phyloP scores from a whole-genome alignment of 2,329 filamentous ascomycete genomes.

The Rutstroemia sp. region DNA sequence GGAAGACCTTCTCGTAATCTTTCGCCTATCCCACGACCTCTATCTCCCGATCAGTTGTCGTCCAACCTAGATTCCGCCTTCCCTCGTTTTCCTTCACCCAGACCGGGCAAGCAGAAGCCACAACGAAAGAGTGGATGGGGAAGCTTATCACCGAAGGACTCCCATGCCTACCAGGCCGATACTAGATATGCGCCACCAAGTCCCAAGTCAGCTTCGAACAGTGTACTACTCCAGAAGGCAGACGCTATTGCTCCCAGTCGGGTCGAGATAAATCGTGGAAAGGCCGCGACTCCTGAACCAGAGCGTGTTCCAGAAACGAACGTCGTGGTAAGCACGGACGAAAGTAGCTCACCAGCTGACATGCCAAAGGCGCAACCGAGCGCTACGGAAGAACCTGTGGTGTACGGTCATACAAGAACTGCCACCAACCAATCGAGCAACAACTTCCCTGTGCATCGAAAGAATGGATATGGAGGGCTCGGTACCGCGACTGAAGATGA shows the following conservation, averaged over 20 bases:
- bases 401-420: slow-evolving; percentile 20
- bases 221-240: slow-evolving; percentile 51
- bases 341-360: slow-evolving; percentile 9
- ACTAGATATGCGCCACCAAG: slow-evolving; percentile 41
- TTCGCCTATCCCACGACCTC: slow-evolving; percentile 32
- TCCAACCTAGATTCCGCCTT: slow-evolving; percentile 45
- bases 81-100: slow-evolving; percentile 43
- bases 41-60: slow-evolving; percentile 36
- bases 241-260: slow-evolving; percentile 60
- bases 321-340: slow-evolving; percentile 15
- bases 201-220: slow-evolving; percentile 36
- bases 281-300: slow-evolving; percentile 18
- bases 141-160: slow-evolving; percentile 11
- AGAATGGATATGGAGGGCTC: slow-evolving; percentile 52
- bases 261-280: slow-evolving; percentile 44
- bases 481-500: slow-evolving; percentile 38
- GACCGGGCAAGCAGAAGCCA: slow-evolving; percentile 19
- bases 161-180: slow-evolving; percentile 32
- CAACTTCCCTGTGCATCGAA: slow-evolving; percentile 29
- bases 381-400: slow-evolving; percentile 14
- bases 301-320: slow-evolving; percentile 26
- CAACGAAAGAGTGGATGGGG: slow-evolving; percentile 12
- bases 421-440: slow-evolving; percentile 20
- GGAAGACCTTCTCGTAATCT: slow-evolving; percentile 29
- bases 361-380: slow-evolving; percentile 8